Evolutionary conservation across 2,329 filamentous ascomycete species (phyloP).

Genomic region (Exserohilum rostratum): DNA sequence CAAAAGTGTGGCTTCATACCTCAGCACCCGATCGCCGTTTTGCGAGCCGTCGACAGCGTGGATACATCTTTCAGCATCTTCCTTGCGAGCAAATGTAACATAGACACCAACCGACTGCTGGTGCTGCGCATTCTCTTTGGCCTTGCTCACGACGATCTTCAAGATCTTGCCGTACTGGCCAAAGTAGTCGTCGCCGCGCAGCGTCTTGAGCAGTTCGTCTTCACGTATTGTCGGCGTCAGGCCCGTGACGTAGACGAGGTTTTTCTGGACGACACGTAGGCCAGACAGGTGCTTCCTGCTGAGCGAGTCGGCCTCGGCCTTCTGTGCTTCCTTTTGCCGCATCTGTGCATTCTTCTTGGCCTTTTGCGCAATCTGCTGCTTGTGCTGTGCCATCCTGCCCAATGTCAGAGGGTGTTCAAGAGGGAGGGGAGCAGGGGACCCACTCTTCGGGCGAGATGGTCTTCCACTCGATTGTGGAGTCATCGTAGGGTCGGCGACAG

Average conservation of each 20-base stretch:
- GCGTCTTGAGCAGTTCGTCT: conserved; percentile 86
- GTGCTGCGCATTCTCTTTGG: conserved; percentile 72
- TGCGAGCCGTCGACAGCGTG: conserved; percentile 88
- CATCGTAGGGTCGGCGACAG: conserved; percentile 92
- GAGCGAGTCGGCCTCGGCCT: conserved; percentile 92
- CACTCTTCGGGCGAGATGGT: conserved; percentile 95
- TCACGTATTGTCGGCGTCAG: conserved; percentile 90
- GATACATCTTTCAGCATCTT: conserved; percentile 89
- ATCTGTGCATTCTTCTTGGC: conserved; percentile 91
- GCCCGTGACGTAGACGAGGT: conserved; percentile 96
- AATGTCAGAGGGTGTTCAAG: conserved; percentile 28
- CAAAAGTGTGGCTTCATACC: conserved; percentile 56
- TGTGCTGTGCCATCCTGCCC: conserved; percentile 72
- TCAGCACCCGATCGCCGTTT: conserved; percentile 84
- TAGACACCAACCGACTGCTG: conserved; percentile 95
- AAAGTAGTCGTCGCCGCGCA: conserved; percentile 92
- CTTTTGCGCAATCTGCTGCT: conserved; percentile 76
- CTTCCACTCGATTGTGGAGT: conserved; percentile 97
- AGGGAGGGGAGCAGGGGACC: conserved; percentile 47
- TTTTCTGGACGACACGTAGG: conserved; percentile 96
- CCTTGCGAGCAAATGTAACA: conserved; percentile 93
- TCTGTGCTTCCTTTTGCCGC: conserved; percentile 93
- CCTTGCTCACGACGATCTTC: conserved; percentile 98
- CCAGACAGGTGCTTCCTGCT: conserved; percentile 96
- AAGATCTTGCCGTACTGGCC: conserved; percentile 98